Evolutionary conservation across 2,329 filamentous ascomycete species (phyloP).

Genomic region (Claviceps maximensis): DNA sequence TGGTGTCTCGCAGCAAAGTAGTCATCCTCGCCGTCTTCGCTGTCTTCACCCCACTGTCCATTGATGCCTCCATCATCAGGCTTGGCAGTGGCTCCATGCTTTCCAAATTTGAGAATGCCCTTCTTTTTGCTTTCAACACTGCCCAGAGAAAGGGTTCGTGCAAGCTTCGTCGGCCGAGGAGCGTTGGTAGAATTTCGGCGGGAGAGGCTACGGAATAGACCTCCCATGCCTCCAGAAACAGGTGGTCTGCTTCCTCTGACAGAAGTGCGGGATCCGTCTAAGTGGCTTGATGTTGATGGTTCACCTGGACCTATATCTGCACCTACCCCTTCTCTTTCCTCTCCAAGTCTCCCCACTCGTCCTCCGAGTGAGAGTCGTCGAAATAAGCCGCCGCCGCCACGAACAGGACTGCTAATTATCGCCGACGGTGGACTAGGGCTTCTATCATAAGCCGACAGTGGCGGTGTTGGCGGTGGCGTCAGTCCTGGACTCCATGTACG

Average conservation of each 20-base stretch:
- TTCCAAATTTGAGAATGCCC: conserved; percentile 28
- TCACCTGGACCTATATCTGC: conserved; percentile 13
- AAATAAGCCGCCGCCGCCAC: conserved; percentile 25
- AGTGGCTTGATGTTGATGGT: conserved; percentile 21
- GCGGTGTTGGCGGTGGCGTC: conserved; percentile 60
- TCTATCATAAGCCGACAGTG: conserved; percentile 32
- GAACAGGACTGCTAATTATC: neutral
- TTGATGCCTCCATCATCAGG: conserved; percentile 42
- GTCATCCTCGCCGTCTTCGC: conserved; percentile 28
- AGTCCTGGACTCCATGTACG: conserved; percentile 66
- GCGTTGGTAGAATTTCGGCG: conserved; percentile 22
- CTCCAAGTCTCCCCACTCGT: neutral
- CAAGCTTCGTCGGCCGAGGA: conserved; percentile 28
- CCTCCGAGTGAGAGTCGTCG: conserved; percentile 26
- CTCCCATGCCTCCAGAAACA: conserved; percentile 29
- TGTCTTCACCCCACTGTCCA: conserved; percentile 35
- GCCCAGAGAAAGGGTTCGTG: conserved; percentile 48
- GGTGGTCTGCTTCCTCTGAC: conserved; percentile 34
- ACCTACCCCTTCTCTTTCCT: neutral
- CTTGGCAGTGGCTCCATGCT: conserved; percentile 25
- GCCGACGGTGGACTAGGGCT: conserved; percentile 24
- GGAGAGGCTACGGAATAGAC: conserved; percentile 32
- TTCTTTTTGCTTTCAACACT: conserved; percentile 35
- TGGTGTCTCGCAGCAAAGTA: conserved; percentile 12
- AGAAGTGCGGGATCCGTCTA: conserved; percentile 24